These are phyloP conservation scores for Scytalidium lignicola DNA, from an alignment of 2,329 filamentous ascomycete species.

Conservation along the genomic window DNA sequence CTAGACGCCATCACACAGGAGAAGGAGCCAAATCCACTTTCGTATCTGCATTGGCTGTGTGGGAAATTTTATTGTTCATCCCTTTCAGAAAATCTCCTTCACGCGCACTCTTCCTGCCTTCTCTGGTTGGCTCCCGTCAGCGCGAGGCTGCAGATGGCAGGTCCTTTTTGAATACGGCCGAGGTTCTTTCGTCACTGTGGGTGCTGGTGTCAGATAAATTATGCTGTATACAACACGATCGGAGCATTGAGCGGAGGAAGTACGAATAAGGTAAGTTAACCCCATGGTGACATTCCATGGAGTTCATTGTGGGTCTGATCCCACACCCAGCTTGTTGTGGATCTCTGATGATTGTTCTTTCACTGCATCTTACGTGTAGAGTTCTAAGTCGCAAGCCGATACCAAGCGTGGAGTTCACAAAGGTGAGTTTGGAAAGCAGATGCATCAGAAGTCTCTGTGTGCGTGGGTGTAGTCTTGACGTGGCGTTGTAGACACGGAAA, in stretches of 20 bases:
- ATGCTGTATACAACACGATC: background rate
- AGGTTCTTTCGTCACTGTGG: background rate
- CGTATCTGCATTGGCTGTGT: background rate
- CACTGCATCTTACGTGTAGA: background rate
- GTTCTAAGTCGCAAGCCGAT: background rate
- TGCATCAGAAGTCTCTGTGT: no score
- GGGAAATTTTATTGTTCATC: background rate
- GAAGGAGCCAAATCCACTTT: background rate
- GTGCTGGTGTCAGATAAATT: background rate
- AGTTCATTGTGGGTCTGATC: background rate
- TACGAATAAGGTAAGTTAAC: background rate
- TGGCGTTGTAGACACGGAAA: no score
- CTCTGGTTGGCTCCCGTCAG: background rate
- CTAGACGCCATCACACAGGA: no score
- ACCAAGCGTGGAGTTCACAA: no score
- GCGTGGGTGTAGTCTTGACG: no score
- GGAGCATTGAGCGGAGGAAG: background rate
- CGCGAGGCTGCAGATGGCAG: background rate
- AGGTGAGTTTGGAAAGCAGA: no score
- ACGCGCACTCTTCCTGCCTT: background rate
- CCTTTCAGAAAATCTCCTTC: background rate
- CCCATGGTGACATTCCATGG: background rate
- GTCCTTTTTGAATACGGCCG: background rate
- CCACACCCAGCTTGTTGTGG: background rate
- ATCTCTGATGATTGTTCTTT: background rate